These are phyloP conservation scores for Aspergillus hancockii DNA, from an alignment of 495 filamentous ascomycete genomes.

Conservation along the genomic window DNA sequence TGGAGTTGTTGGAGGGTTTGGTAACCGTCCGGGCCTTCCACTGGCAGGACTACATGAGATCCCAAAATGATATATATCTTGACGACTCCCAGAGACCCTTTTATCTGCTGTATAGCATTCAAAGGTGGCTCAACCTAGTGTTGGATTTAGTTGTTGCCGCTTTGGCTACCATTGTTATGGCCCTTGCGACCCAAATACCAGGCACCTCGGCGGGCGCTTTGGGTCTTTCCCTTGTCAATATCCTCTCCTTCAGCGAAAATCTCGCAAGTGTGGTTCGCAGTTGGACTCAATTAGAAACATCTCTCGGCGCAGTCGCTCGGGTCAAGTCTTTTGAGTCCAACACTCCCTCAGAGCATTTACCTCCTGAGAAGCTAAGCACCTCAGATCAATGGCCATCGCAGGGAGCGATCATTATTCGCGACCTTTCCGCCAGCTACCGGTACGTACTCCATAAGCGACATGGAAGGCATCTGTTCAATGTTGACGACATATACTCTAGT, in stretches of 20 bases:
- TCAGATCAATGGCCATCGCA: constrained; percentile 20
- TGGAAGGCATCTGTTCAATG: neutral
- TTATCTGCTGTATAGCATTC: too few species aligned
- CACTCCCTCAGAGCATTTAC: constrained; percentile 24
- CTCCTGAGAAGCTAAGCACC: constrained; percentile 14
- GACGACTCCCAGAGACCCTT: too few species aligned
- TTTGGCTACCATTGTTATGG: too few species aligned
- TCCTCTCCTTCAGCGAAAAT: too few species aligned
- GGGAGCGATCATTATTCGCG: constrained; percentile 19
- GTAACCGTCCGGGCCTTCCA: constrained; percentile 59
- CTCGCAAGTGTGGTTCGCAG: too few species aligned
- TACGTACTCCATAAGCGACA: neutral
- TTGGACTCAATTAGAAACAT: constrained; percentile 33
- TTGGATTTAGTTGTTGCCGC: too few species aligned
- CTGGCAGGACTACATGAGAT: too few species aligned
- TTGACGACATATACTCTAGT: neutral
- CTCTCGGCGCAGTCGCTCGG: constrained; percentile 32
- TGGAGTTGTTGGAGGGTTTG: constrained; percentile 63
- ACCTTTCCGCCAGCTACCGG: constrained; percentile 5
- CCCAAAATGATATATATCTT: too few species aligned
- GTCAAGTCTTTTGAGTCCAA: constrained; percentile 29
- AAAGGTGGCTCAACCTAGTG: too few species aligned
- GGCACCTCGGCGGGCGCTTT: too few species aligned
- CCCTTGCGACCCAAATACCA: too few species aligned
- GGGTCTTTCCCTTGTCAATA: neutral